phyloP scores from a whole-genome alignment of 371 early-diverging fungal species.

The Chytridium lagenaria region DNA sequence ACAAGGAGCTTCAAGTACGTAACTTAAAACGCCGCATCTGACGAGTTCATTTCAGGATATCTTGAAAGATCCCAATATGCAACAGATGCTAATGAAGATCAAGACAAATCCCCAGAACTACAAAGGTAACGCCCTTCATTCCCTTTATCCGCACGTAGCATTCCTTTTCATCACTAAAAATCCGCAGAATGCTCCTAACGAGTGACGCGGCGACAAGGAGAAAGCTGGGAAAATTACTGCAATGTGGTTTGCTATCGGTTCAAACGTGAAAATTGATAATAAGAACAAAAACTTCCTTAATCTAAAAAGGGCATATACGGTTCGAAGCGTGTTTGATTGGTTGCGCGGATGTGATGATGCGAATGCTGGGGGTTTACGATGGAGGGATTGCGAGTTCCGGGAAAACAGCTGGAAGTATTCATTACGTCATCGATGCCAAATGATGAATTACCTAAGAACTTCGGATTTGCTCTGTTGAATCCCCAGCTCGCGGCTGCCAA shows the following conservation, averaged over 20 bases:
- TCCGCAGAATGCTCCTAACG: too few species aligned
- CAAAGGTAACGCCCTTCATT: constrained; percentile 13
- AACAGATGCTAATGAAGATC: constrained; percentile 13
- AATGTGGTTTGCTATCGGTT: constrained; percentile 21
- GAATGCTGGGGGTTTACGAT: background rate
- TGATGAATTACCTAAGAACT: constrained; percentile 68
- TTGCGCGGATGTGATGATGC: too few species aligned
- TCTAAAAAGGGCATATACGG: too few species aligned
- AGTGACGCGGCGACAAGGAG: constrained; percentile 13
- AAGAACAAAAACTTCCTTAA: too few species aligned
- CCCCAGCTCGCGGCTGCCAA: constrained; percentile 78
- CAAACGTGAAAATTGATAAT: background rate
- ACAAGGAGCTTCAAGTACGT: constrained; percentile 33
- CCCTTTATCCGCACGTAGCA: too few species aligned
- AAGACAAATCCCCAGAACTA: constrained; percentile 25
- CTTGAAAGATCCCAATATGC: constrained; percentile 19
- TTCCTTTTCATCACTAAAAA: too few species aligned
- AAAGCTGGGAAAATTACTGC: constrained; percentile 21
- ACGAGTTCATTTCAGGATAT: constrained; percentile 15
- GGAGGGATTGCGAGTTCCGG: background rate
- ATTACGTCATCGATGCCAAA: background rate
- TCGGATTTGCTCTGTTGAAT: constrained; percentile 73
- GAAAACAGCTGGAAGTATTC: background rate
- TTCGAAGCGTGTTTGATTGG: too few species aligned
- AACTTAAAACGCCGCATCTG: background rate